Conservation (phyloP, 2,329 filamentous ascomycete genomes). For the Xylariales sp. region DNA sequence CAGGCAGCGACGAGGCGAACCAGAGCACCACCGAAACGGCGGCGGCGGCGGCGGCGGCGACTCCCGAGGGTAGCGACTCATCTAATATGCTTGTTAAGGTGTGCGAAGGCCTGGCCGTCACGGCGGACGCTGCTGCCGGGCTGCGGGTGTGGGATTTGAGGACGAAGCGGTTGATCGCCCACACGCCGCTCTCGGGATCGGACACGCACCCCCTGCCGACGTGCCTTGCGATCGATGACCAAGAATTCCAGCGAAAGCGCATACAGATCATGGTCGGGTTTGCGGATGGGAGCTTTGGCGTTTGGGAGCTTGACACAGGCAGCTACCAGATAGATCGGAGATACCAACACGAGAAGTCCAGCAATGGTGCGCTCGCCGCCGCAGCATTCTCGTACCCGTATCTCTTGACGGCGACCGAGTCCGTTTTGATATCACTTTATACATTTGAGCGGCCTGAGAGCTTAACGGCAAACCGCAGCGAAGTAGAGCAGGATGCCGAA, state of each 20-base stretch:
- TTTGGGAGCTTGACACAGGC: constrained; percentile 58
- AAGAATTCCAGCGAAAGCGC: constrained; percentile 32
- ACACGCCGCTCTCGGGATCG: constrained; percentile 27
- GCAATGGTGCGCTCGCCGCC: constrained; percentile 62
- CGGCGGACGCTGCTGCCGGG: constrained; percentile 64
- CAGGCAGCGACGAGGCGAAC: too few species aligned
- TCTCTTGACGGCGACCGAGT: constrained; percentile 71
- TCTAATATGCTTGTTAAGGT: constrained; percentile 71
- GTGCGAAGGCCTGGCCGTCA: constrained; percentile 71
- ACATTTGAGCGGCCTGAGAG: constrained; percentile 47
- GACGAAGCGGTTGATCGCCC: constrained; percentile 56
- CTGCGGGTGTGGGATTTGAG: constrained; percentile 76
- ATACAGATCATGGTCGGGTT: constrained; percentile 68
- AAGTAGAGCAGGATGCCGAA: constrained; percentile 7
- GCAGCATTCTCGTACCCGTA: constrained; percentile 73
- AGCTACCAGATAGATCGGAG: constrained; percentile 37
- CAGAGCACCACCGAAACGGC: too few species aligned
- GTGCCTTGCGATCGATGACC: constrained; percentile 62
- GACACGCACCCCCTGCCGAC: constrained; percentile 40
- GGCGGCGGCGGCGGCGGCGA: constrained; percentile 14
- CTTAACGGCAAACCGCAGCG: not conserved
- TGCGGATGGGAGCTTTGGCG: constrained; percentile 63
- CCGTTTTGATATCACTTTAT: constrained; percentile 73
- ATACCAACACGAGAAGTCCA: constrained; percentile 59
- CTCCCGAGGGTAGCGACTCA: constrained; percentile 26